Percentiles rank a stretch among this genome's conserved stretches.
Conservation (phyloP, 257 asterid species). For the Verbena officinalis region DNA sequence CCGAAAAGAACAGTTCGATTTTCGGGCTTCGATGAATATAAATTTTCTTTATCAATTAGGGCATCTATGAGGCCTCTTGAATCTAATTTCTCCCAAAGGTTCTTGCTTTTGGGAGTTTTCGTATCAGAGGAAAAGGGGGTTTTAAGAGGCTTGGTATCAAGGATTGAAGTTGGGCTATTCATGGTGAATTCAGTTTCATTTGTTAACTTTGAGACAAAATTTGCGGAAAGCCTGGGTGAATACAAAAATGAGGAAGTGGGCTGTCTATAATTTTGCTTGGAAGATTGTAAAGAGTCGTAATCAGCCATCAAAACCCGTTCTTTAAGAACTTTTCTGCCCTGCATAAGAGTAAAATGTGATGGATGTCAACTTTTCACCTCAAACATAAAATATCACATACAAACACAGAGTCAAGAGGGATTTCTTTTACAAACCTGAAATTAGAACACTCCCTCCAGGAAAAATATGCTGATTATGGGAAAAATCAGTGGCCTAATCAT, state of each 20-base stretch:
- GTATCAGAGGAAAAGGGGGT: conserved; percentile 56
- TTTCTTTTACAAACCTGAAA: conserved; percentile 9
- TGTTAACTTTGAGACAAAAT: conserved; percentile 47
- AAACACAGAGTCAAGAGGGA: neutral
- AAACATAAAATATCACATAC: neutral
- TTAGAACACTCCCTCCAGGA: neutral
- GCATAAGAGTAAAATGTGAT: conserved; percentile 13
- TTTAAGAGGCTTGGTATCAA: conserved; percentile 54
- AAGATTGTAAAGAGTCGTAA: conserved; percentile 42
- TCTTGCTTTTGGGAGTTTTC: conserved; percentile 42
- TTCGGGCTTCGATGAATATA: conserved; percentile 37
- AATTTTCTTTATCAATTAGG: conserved; percentile 48
- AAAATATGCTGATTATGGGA: conserved; percentile 4
- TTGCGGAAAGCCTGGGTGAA: conserved; percentile 65
- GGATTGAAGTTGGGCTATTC: conserved; percentile 80
- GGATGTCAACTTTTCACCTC: conserved; percentile 19
- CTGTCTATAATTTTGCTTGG: conserved; percentile 42
- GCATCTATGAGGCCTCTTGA: conserved; percentile 66
- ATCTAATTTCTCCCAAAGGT: conserved; percentile 48
- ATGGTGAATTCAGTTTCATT: conserved; percentile 53
- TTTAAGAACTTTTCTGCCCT: conserved; percentile 29
- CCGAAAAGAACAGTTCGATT: conserved; percentile 69
- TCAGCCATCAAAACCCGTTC: conserved; percentile 62
- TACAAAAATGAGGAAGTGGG: conserved; percentile 51
- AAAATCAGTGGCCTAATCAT: neutral